A percentile compares a stretch with the other conserved stretches of the same genome.
These are phyloP conservation scores for Pyrenula aspistea DNA, from an alignment of 495 filamentous ascomycete genomes.

Conservation along the genomic window DNA sequence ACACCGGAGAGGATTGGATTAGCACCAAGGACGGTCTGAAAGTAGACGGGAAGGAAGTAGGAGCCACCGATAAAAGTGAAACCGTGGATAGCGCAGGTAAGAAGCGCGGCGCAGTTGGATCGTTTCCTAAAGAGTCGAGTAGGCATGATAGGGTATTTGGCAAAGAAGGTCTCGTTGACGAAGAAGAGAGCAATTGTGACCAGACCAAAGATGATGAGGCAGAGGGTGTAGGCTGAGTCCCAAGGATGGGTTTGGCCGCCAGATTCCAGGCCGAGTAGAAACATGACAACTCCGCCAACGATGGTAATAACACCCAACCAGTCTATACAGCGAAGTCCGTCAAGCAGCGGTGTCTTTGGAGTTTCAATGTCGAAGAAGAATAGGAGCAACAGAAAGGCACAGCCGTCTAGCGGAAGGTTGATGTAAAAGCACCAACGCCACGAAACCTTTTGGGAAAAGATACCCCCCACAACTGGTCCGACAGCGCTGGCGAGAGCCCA, in stretches of 20 bases:
- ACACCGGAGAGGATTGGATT: constrained; percentile 57
- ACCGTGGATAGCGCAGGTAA: constrained; percentile 50
- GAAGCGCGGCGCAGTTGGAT: constrained; percentile 45
- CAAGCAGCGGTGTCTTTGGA: constrained; percentile 55
- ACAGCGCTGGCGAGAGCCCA: constrained; percentile 62
- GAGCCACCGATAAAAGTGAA: constrained; percentile 62
- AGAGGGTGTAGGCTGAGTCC: constrained; percentile 62
- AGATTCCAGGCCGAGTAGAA: constrained; percentile 68
- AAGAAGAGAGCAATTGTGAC: constrained; percentile 50
- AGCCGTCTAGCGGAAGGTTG: constrained; percentile 61
- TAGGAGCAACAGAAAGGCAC: constrained; percentile 52
- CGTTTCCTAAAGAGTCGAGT: constrained; percentile 49
- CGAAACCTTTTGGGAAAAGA: constrained; percentile 39
- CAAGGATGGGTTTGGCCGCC: constrained; percentile 69
- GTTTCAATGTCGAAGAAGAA: constrained; percentile 68
- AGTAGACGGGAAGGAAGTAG: constrained; percentile 72
- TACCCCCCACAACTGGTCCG: constrained; percentile 55
- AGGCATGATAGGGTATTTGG: constrained; percentile 69
- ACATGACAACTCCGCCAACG: constrained; percentile 68
- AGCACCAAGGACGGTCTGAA: constrained; percentile 56
- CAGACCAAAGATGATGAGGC: constrained; percentile 65
- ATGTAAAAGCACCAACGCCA: constrained; percentile 59
- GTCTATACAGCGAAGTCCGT: constrained; percentile 65
- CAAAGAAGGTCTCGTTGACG: constrained; percentile 58
- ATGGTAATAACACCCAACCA: constrained; percentile 61